Evolutionary conservation across 768 basidiomycete genomes (phyloP).

Genomic region (Suillus americanus): DNA sequence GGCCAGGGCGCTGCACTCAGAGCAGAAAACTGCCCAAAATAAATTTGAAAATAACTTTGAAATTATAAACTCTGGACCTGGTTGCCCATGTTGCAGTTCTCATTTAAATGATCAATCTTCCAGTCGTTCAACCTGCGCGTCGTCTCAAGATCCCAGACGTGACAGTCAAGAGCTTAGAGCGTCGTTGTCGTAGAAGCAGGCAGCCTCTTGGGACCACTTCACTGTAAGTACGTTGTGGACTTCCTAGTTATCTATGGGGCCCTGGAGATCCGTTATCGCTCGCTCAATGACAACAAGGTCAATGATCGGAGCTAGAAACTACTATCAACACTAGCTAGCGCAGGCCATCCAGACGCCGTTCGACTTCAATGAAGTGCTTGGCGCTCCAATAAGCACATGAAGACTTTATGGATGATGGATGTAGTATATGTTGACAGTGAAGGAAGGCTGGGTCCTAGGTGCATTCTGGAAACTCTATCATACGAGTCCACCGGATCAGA

Average conservation of each 20-base stretch:
- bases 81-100: no score
- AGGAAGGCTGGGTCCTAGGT: conserved; percentile 62
- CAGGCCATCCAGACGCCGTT: conserved; percentile 76
- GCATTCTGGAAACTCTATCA: conserved; percentile 23
- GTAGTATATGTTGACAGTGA: conserved; percentile 91
- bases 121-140: no score
- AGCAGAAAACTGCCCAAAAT: no score
- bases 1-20: neutral
- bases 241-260: neutral
- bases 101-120: no score
- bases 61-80: no score
- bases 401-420: conserved; percentile 79
- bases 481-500: conserved; percentile 59
- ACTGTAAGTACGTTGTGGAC: neutral
- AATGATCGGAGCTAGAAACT: conserved; percentile 73
- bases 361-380: conserved; percentile 63
- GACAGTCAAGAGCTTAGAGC: no score
- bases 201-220: neutral
- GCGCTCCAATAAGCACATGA: conserved; percentile 85
- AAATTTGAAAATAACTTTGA: no score
- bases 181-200: no score
- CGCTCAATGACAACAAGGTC: conserved; percentile 49
- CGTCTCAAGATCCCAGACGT: no score
- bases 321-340: conserved; percentile 79
- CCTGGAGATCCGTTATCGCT: neutral